Evolutionary conservation across 331 rosid genomes (phyloP).

Genomic region (Spiraea crenata): DNA sequence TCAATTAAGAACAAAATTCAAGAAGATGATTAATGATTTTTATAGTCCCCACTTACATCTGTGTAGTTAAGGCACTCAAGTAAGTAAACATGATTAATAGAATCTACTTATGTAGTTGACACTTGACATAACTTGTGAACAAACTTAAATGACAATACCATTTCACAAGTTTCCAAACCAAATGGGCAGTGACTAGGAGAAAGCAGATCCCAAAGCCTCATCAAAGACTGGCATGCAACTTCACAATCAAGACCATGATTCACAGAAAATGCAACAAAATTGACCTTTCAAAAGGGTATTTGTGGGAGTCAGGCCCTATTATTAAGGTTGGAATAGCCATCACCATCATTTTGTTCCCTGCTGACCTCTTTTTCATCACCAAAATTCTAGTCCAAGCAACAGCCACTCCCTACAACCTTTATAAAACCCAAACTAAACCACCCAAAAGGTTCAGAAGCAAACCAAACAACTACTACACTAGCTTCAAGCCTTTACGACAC

Average conservation of each 20-base stretch:
- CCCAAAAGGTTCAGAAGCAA: conserved; percentile 37
- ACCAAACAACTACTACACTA: conserved; percentile 7
- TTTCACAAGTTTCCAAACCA: background rate
- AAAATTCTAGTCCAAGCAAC: conserved; percentile 62
- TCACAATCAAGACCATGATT: background rate
- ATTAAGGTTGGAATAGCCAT: conserved; percentile 11
- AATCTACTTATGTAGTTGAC: conserved; percentile 19
- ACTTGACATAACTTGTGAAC: conserved; percentile 5
- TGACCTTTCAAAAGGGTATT: conserved; percentile 19
- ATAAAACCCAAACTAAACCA: conserved; percentile 49
- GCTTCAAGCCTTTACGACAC: conserved; percentile 10
- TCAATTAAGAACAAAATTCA: background rate
- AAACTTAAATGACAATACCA: conserved; percentile 4
- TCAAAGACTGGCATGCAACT: background rate
- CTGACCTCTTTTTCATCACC: conserved; percentile 40
- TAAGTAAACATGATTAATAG: conserved; percentile 13
- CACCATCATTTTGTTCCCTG: conserved; percentile 62
- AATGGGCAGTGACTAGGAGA: background rate
- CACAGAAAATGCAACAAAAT: background rate
- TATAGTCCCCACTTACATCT: conserved; percentile 22
- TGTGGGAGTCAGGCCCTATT: conserved; percentile 8
- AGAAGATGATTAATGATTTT: conserved; percentile 17
- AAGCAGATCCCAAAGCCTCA: background rate
- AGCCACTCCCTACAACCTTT: conserved; percentile 43
- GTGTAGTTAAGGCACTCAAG: conserved; percentile 35